Base-by-base conservation (phyloP, 768 basidiomycete genomes). In the Butyriboletus loyo region DNA sequence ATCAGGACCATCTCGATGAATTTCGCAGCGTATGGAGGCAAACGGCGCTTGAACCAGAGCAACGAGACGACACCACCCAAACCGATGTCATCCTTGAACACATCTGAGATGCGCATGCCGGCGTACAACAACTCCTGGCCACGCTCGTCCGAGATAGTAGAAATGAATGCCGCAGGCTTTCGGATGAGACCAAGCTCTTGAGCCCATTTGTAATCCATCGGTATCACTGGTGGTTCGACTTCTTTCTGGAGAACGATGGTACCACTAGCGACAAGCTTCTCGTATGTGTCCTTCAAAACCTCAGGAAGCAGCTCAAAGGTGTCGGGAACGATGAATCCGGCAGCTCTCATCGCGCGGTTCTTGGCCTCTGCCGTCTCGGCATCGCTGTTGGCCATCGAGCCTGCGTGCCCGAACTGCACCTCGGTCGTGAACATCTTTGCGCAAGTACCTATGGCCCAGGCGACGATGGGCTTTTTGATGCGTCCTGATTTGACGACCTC, bases 121-220 rank as follows among this genome's bases (percentile, higher is more conserved):
- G 95, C 93, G 73, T 98, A 99, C 61, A 99, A 74, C 52, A 99
- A 82, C 77, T 99, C 97, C 74, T 98, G 95, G 1, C 97, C 97
- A 66, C 96, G 90, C 79, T 98, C 97, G 74, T 99, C 97, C 44
- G 94, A 97, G 75, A 98, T 99, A 59, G 97, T 97, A 30, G 94
- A 97, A 78, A 97, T 96, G 80, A 96, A 97, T 3, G 97, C 94
- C 35, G 96, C 95, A 19, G 95, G 97, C 76, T 98, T 98, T 69
- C 96, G 88, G 76, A 98, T 95, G 68, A 99, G 85, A 52, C 96
- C 96, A 50, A 98, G 86, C 76, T 97, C 93, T 75, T 95, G 92
- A 32, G 95, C 95, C 96, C 96, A 98, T 80, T 98, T 98, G 86
- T 98, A 99, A 76, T 99, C 96, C 92, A 98, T 98, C n/a, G 96